These are phyloP conservation scores for Kwoniella pini DNA, from an alignment of 768 basidiomycete genomes.

Conservation along the genomic window DNA sequence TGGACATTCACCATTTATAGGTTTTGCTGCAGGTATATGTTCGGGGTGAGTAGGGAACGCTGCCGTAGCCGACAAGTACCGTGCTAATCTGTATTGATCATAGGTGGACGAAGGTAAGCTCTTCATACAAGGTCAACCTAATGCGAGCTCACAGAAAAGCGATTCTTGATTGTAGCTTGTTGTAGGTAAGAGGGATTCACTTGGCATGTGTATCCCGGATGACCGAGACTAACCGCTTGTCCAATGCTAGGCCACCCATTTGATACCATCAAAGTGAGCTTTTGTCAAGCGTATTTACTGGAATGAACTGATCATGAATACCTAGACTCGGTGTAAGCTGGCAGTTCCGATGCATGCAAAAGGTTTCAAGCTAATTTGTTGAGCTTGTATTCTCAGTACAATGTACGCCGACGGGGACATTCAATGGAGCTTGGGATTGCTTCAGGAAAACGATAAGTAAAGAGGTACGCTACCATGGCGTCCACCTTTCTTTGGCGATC, in stretches of 20 bases:
- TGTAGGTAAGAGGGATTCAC: constrained; percentile 6
- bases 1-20: constrained; percentile 38
- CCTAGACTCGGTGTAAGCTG: constrained; percentile 45
- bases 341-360: background rate
- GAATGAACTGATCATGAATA: constrained; percentile 1
- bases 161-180: constrained; percentile 9
- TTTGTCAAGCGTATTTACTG: background rate
- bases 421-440: constrained; percentile 39
- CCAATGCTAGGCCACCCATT: constrained; percentile 45
- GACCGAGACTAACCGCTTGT: background rate
- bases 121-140: background rate
- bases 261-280: constrained; percentile 46
- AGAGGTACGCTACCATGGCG: constrained; percentile 27
- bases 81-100: background rate
- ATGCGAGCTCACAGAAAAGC: background rate
- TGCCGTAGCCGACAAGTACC: background rate
- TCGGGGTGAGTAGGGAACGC: constrained; percentile 35
- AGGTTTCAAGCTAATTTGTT: background rate
- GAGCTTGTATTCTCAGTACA: constrained; percentile 21
- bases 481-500: too few species aligned
- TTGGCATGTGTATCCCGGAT: background rate
- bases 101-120: constrained; percentile 44
- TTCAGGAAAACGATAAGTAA: constrained; percentile 39
- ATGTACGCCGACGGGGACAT: constrained; percentile 44
- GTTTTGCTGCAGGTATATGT: constrained; percentile 50